phyloP scores from a whole-genome alignment of 805 yeast genomes.

The Pichia rugopelliculosa region DNA sequence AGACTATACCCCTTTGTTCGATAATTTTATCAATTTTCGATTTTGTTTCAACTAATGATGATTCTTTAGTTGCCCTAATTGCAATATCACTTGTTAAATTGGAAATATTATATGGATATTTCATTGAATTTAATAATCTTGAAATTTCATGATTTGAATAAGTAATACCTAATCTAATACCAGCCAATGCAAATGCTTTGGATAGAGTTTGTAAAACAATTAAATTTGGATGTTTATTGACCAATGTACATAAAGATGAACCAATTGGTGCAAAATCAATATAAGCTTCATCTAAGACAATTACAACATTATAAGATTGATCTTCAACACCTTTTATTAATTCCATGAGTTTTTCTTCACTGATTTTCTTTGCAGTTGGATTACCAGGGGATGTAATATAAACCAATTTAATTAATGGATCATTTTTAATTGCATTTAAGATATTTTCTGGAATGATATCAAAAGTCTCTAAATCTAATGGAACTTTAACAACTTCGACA shows the following conservation, averaged over 20 bases:
- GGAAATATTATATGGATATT: slow-evolving; percentile 93
- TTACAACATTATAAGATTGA: slow-evolving; percentile 60
- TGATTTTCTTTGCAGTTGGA: slow-evolving; percentile 74
- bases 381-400: slow-evolving; percentile 95
- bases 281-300: slow-evolving; percentile 92
- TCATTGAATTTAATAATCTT: slow-evolving; percentile 72
- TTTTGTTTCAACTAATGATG: slow-evolving; percentile 56
- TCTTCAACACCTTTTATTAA: slow-evolving; percentile 34
- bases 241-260: slow-evolving; percentile 69
- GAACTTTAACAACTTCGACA: slow-evolving; percentile 67
- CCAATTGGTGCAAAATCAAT: slow-evolving; percentile 72
- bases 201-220: slow-evolving; percentile 89
- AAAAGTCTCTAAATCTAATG: slow-evolving; percentile 60
- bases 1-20: slow-evolving; percentile 47
- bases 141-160: slow-evolving; percentile 58
- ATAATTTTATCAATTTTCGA: slow-evolving; percentile 41
- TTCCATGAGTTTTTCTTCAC: slow-evolving; percentile 39
- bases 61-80: slow-evolving; percentile 54
- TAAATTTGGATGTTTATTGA: slow-evolving; percentile 71
- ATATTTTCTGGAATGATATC: slow-evolving; percentile 55
- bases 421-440: slow-evolving; percentile 42
- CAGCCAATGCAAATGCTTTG: slow-evolving; percentile 94
- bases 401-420: slow-evolving; percentile 60
- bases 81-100: slow-evolving; percentile 74
- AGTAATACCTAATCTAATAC: slow-evolving; percentile 82